These are phyloP conservation scores for Fistulifera solaris DNA, from an alignment of 108 stramenopile species.

Conservation along the genomic window DNA sequence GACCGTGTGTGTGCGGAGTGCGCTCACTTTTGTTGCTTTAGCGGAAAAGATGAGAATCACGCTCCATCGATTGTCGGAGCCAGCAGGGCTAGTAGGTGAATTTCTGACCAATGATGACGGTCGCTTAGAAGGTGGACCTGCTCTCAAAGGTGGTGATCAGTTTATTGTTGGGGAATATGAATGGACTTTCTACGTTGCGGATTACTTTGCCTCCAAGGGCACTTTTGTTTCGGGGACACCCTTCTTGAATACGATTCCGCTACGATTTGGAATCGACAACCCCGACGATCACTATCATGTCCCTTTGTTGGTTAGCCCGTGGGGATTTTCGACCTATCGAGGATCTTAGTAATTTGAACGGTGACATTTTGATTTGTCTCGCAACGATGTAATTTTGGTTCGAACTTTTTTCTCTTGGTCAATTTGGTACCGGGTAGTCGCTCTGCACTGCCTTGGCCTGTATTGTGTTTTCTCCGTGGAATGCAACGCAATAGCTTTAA, in stretches of 20 bases:
- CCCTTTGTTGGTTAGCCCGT: conserved; percentile 80
- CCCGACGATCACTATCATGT: conserved; percentile 91
- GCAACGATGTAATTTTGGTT: too few species aligned
- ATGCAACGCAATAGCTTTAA: too few species aligned
- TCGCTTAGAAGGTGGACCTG: conserved; percentile 62
- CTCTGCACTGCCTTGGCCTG: too few species aligned
- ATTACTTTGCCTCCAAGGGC: conserved; percentile 76
- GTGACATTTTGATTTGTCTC: too few species aligned
- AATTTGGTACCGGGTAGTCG: too few species aligned
- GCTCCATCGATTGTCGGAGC: conserved; percentile 38
- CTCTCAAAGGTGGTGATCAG: conserved; percentile 50
- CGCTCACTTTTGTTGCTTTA: conserved; percentile 3
- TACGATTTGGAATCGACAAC: conserved; percentile 87
- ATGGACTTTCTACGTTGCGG: conserved; percentile 75
- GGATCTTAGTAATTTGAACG: too few species aligned
- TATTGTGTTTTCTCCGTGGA: too few species aligned
- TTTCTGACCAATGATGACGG: conserved; percentile 82
- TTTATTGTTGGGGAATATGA: conserved; percentile 73
- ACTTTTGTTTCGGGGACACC: conserved; percentile 55
- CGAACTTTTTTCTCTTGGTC: too few species aligned
- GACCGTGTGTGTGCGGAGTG: too few species aligned
- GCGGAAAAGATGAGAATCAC: conserved; percentile 73
- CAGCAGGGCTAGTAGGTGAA: conserved; percentile 36
- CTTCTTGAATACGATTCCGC: conserved; percentile 73
- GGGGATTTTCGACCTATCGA: conserved; percentile 83